Base-by-base conservation (phyloP, 345 rosid genomes). In the Salix exigua region DNA sequence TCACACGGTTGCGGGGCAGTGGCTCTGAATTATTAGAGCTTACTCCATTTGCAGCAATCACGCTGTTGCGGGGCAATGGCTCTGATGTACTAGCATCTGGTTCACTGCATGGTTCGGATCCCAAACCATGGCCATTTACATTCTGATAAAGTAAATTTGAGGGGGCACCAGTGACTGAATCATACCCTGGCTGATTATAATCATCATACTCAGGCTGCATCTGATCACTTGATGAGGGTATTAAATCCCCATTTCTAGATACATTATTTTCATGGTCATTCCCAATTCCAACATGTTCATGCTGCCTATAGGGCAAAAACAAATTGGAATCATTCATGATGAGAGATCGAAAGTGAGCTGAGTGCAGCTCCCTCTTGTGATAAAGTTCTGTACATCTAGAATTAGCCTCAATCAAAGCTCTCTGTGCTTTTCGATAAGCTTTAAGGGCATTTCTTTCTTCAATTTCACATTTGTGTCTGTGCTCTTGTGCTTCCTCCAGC, bases 381-480 rank as follows among this genome's bases (percentile, higher is more conserved):
- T 90, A 93, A 72, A 96, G 89, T 73, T 86, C 87, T 74, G 82
- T 81, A 74, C 98, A 96, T 86, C 89, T 89, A 62, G 86, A 87
- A 85, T 91, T 96, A 83, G 99, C 98, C 87, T 91, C 94, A 60
- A 96, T 77, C 86, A 96, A 80, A 78, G 90, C 92, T 79, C 91
- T 93, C 80, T 92, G 99, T 17, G 98, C 92, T 85, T 87, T 91
- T 77, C 94, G 85, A 83, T 91, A 96, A 68, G 90, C 90, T 85
- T 86, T 93, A 68, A 93, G 93, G 66, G 98, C 94, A 78, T 93
- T 92, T 80, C 96, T 88, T 83, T 96, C 99, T 84, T 96, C 99
- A 89, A 89, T 85, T 88, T 96, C 98, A 85, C 94, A 89, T 62
- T 72, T 87, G 76, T 78, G 85, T 75, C 92, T 83, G 69, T 80